Evolutionary conservation across 495 filamentous ascomycete species (phyloP), one percentile per base, ranked within the genome.

Genomic region (Tuber brumale): DNA sequence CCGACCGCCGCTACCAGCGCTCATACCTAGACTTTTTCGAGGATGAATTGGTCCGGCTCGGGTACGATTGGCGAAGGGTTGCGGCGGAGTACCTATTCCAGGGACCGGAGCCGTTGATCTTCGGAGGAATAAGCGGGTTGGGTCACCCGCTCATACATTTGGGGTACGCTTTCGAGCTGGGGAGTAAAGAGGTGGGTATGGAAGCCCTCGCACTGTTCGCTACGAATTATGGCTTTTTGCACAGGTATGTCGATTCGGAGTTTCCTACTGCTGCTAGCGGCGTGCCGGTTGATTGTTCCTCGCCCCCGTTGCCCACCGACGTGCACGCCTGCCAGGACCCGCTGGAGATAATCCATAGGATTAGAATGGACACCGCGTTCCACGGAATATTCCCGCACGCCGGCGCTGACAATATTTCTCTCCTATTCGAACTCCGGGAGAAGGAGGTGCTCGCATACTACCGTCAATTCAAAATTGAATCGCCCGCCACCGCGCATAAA

Each of bases 21-120:
- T 94, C 95, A 6, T 97, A 90, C 81, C 85, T 97, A 31, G 93
- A 97, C 83, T 96, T 94, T 80, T 97, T 95, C 81, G 94, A 97
- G 82, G 94, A 97, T 83, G 88, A 92, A 76, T 84, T 97, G 69
- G 84, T 89, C 80, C 87, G 88, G 43, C 86, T 90, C 73, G 87
- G 88, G 51, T 97, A 97, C 84, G 89, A 95, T 83, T 97, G 94
- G 94, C 93, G 91, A 81, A 84, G 85, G 51, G 88, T 97, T 9
- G 86, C 96, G 3, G 85, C 88, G 5, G 89, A 95, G 72, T 97
- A 92, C 80, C 80, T 97, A 45, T 92, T 93, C 74, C 84, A 87
- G 21, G 94, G 92, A 16, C 86, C 92, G 44, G 85, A 93, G 81
- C 94, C 94, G 1, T 82, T 97, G 70, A 88, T 96, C 76, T 92